Conservation (phyloP, 78 protist genomes). For the Anaeramoeba ignava region DNA sequence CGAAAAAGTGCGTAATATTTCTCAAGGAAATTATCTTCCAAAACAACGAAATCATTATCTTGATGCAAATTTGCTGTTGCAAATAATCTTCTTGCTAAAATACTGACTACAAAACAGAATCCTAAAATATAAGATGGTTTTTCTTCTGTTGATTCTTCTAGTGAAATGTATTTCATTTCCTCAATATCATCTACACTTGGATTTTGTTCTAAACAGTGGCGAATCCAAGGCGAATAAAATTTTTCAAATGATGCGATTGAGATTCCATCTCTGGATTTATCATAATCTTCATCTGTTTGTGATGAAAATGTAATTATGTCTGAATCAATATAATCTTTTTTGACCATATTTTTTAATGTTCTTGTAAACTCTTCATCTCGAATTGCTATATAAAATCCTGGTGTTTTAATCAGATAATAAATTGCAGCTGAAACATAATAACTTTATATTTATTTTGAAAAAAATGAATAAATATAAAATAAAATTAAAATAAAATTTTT, state of each 20-base stretch:
- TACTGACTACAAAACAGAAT: background rate
- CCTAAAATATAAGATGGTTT: background rate
- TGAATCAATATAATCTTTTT: background rate
- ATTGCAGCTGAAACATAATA: background rate
- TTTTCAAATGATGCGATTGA: background rate
- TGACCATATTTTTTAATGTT: background rate
- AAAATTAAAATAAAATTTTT: no score
- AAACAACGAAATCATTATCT: background rate
- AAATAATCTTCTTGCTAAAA: background rate
- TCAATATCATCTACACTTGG: background rate
- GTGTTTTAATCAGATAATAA: background rate
- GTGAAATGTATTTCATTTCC: background rate
- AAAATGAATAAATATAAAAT: no score
- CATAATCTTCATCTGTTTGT: background rate
- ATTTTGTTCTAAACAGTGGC: background rate
- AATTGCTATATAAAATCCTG: background rate
- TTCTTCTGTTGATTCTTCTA: background rate
- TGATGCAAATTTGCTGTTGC: background rate
- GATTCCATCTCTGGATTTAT: background rate
- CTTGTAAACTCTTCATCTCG: background rate
- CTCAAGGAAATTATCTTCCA: background rate
- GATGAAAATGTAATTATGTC: background rate
- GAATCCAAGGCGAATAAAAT: background rate
- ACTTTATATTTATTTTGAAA: no score
- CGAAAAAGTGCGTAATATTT: background rate